Evolutionary conservation across 441 rosid species (phyloP), one percentile per base, ranked within the genome.

Genomic region (Erodium texanum): DNA sequence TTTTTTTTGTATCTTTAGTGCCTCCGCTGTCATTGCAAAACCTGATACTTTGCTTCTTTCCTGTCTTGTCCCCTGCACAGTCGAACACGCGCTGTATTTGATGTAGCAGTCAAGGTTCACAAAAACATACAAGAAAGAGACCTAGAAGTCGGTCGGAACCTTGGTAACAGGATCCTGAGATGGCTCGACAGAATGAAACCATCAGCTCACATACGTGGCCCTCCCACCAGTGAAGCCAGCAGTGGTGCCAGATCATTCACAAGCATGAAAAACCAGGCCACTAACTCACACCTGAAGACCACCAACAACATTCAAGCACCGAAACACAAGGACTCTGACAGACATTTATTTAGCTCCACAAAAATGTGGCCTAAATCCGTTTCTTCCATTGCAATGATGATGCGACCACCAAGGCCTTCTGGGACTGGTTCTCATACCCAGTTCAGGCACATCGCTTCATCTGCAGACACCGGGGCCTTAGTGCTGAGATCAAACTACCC

Each of bases 161-260:
- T 91, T 0, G 96, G 97, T 24, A 91, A 93, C 82, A 76, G 96
- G 92, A 85, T 93, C 67, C 85, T 91, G n/a, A 89, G 90, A 52
- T 87, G 89, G 87, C 93, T 93, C 22, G 89, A 91, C 73, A 70
- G 77, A 50, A 84, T 86, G 89, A 93, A 89, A 76, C 96, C 97
- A 12, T 83, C 95, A 11, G 97, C 99, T 65, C 86, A 85, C 74
- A 91, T 93, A 64, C 89, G 91, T 48, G 74, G 72, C 58, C 62
- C 78, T 54, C 58, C 77, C 9, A 70, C 78, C 0, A 74, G 50
- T 56, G 77, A 73, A 59, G 68, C 75, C 34, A 74, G 78, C 14
- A 70, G 52, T 52, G 66, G 66, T 63, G 19, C 73, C 23, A 74
- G 68, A 62, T 65, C 84, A 27, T 27, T 27, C 29, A 27, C 29